These are phyloP conservation scores for Verticillium zaregamsianum DNA, from an alignment of 2,329 filamentous ascomycete genomes.

Conservation along the genomic window DNA sequence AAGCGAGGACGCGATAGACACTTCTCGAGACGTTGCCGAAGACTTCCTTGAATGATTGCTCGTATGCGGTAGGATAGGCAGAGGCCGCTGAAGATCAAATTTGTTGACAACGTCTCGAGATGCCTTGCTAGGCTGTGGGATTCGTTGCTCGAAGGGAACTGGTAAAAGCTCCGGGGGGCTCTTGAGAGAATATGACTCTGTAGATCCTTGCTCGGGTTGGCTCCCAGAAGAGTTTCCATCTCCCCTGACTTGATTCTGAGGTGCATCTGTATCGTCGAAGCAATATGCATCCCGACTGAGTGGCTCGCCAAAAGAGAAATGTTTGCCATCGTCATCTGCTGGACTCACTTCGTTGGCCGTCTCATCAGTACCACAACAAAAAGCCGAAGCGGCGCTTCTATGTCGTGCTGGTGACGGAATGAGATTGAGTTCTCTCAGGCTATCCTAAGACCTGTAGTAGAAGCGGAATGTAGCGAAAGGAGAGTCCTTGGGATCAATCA, in stretches of 20 bases:
- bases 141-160: slow-evolving; percentile 2
- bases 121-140: slow-evolving; percentile 28
- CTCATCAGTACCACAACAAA: background rate
- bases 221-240: background rate
- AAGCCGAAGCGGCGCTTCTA: background rate
- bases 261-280: background rate
- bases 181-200: slow-evolving; percentile 21
- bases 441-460: slow-evolving; percentile 51
- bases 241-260: background rate
- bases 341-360: background rate
- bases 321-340: background rate
- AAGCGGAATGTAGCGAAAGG: slow-evolving; percentile 52
- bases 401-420: slow-evolving; percentile 25
- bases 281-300: background rate
- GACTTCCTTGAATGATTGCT: slow-evolving; percentile 12
- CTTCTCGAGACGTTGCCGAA: slow-evolving; percentile 11
- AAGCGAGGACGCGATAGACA: slow-evolving; percentile 21
- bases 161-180: slow-evolving; percentile 24
- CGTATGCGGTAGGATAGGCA: slow-evolving; percentile 21
- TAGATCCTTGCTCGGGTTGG: background rate
- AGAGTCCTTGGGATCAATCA: slow-evolving; percentile 45
- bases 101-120: slow-evolving; percentile 17
- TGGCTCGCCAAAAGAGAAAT: background rate
- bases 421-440: slow-evolving; percentile 43
- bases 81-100: slow-evolving; percentile 18